These are phyloP conservation scores for Vigna trinervia DNA, from an alignment of 306 rosid species.

Conservation along the genomic window DNA sequence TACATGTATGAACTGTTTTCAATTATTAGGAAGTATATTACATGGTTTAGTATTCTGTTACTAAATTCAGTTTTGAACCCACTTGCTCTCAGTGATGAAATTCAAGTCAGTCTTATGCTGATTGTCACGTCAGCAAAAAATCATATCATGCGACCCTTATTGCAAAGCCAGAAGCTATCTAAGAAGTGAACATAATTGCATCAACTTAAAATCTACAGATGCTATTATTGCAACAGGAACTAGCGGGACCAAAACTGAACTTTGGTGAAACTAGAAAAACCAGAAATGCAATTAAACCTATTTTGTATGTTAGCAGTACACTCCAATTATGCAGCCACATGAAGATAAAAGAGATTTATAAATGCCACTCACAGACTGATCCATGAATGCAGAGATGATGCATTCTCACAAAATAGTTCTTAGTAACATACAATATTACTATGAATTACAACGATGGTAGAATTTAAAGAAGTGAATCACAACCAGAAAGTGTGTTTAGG, in stretches of 20 bases:
- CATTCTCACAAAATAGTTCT: conserved; percentile 2
- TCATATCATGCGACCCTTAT: neutral
- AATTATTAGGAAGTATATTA: conserved; percentile 24
- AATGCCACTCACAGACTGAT: conserved; percentile 8
- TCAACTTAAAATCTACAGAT: conserved; percentile 18
- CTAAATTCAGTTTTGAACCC: conserved; percentile 9
- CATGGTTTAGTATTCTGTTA: neutral
- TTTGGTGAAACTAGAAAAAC: conserved; percentile 28
- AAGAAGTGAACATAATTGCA: conserved; percentile 20
- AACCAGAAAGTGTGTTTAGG: neutral
- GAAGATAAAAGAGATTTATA: conserved; percentile 19
- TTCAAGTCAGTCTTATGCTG: conserved; percentile 17
- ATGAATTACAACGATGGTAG: neutral
- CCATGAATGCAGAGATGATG: conserved; percentile 3
- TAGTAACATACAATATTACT: neutral
- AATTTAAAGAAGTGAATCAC: conserved; percentile 21
- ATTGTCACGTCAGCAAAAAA: neutral
- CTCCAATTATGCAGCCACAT: neutral
- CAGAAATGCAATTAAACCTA: conserved; percentile 3
- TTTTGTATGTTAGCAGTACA: neutral
- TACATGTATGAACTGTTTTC: conserved; percentile 30
- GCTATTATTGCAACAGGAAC: conserved; percentile 14
- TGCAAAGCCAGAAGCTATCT: neutral
- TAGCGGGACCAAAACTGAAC: conserved; percentile 15
- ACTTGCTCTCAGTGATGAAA: conserved; percentile 20